Base-by-base conservation (phyloP, 192 early-diverging fungal genomes). In the Geranomyces variabilis region DNA sequence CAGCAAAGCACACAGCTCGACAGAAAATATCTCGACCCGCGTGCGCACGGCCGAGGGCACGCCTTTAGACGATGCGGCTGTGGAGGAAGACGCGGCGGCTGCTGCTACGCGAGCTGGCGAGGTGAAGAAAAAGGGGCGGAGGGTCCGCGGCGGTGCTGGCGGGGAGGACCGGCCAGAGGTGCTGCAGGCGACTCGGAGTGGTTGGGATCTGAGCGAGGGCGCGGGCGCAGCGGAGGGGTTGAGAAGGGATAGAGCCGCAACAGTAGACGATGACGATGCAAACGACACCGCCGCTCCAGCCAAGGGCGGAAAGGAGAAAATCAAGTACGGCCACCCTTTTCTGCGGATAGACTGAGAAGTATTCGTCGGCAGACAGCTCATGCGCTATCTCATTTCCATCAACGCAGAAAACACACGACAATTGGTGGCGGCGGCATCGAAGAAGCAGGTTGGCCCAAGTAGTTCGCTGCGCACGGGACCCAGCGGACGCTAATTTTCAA, bases 371-470 rank as follows among this genome's bases (percentile, higher is more conserved):
- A 19, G 12, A 19, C n/a, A n/a, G n/a, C 24, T 57, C 13, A 57
- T 57, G 56, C 14, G 56, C 56, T 57, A 10, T 12, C 10, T 57
- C 26, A 19, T 57, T 47, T 47, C 12, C 10, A 47, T 13, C 46
- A 19, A 24, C 8, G 24, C 58, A 60, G 58, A 26, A 60, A 60
- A 30, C 58, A 60, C 17, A 60, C 58, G 17, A 60, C 58, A 29
- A 60, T 60, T 34, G 58, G 58, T 28, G 28, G 31, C 15, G 51
- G 51, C 19, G 58, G 58, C 8, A 26, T 60, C 8, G 58, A 60
- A 29, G 58, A 60, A 19, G 58, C 58, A n/a, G 51, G 51, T 53
- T 53, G 3, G n/a, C n/a, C n/a, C n/a, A n/a, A n/a, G 51, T 53
- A 53, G 24, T 17, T 26, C 7, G 19, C 10, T 13, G 10, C 46